A percentile compares a stretch with the other conserved stretches of the same genome.
Evolutionary conservation across 345 rosid genomes (phyloP).

Genomic region (Pistacia vera): DNA sequence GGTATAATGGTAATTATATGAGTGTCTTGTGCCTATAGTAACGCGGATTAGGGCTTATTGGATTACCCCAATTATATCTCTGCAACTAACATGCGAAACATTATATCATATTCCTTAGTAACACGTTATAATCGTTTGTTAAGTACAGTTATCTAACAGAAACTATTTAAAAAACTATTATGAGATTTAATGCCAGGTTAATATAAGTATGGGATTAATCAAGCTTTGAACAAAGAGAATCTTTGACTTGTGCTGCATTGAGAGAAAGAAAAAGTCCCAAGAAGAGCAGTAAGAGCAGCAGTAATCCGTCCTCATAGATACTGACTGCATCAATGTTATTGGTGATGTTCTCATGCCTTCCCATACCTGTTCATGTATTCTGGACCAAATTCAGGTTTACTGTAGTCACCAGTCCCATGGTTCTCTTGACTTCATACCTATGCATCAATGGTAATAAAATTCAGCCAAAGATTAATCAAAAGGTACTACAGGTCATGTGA

Average conservation of each 20-base stretch:
- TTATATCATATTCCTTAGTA: too few relatives aligned
- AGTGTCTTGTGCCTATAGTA: not conserved
- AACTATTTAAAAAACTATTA: too few relatives aligned
- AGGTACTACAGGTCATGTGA: not conserved
- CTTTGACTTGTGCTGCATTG: not conserved
- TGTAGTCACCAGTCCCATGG: constrained; percentile 73
- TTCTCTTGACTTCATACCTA: constrained; percentile 86
- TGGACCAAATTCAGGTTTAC: constrained; percentile 84
- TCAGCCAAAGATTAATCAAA: not conserved
- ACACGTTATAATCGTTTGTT: too few relatives aligned
- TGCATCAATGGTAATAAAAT: constrained; percentile 5
- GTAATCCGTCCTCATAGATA: constrained; percentile 54
- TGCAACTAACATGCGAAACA: too few relatives aligned
- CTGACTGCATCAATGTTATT: constrained; percentile 42
- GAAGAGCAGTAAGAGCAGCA: not conserved
- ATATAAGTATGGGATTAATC: too few relatives aligned
- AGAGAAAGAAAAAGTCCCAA: not conserved
- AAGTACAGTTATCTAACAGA: too few relatives aligned
- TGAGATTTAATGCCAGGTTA: too few relatives aligned
- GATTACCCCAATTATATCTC: not conserved
- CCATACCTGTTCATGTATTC: constrained; percentile 58
- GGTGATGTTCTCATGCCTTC: constrained; percentile 57
- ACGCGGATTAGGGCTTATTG: not conserved
- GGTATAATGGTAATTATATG: not conserved
- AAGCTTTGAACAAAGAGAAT: not conserved